Evolutionary conservation across 805 yeast species (phyloP).

Genomic region (Zygosaccharomyces pseudorouxii): DNA sequence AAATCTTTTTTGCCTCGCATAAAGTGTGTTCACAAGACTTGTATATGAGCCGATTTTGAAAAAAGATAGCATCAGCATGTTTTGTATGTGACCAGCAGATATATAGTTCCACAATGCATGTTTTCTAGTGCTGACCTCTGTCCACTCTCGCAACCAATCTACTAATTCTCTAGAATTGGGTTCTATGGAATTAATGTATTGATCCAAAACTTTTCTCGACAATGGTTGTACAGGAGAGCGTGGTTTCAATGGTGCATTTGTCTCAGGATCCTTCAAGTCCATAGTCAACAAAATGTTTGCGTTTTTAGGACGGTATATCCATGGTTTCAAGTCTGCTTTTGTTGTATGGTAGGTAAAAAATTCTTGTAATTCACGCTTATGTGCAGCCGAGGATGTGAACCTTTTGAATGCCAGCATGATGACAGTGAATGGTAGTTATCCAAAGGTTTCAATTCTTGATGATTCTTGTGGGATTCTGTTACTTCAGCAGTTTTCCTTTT

Average conservation of each 20-base stretch:
- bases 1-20: conserved; percentile 18
- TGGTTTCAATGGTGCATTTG: conserved; percentile 35
- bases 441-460: neutral
- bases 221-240: conserved; percentile 32
- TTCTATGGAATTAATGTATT: conserved; percentile 23
- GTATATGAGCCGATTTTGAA: conserved; percentile 25
- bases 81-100: conserved; percentile 22
- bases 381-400: conserved; percentile 17
- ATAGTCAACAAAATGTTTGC: conserved; percentile 37
- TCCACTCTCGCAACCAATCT: conserved; percentile 28
- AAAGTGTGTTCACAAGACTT: conserved; percentile 20
- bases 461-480: neutral
- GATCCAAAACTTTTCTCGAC: conserved; percentile 24
- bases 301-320: conserved; percentile 40
- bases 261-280: conserved; percentile 38
- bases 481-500: neutral
- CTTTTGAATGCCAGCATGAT: conserved; percentile 16
- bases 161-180: conserved; percentile 21
- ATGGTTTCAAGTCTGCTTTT: conserved; percentile 34
- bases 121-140: conserved; percentile 25
- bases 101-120: conserved; percentile 25
- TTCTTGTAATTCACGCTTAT: conserved; percentile 30
- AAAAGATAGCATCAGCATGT: conserved; percentile 25
- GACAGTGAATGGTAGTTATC: neutral
- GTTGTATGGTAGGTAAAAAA: conserved; percentile 36